phyloP scores from a whole-genome alignment of 1,284 basidiomycete genomes.

The Ganoderma sinense region DNA sequence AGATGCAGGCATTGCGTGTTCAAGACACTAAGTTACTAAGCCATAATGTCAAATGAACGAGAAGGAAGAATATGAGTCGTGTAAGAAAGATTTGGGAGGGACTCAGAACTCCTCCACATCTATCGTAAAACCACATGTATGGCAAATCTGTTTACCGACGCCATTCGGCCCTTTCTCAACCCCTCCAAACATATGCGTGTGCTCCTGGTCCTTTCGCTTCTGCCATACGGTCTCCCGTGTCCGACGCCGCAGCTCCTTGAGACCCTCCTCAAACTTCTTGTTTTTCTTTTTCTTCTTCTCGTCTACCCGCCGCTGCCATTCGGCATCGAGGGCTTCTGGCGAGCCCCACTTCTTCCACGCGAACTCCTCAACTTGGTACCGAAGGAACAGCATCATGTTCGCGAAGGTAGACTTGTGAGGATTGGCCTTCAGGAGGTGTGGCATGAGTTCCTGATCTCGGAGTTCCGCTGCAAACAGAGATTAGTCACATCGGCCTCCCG shows the following conservation, averaged over 20 bases:
- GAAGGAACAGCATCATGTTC: constrained; percentile 99
- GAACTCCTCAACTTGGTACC: constrained; percentile 94
- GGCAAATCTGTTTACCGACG: constrained; percentile 76
- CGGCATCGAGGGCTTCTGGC: constrained; percentile 88
- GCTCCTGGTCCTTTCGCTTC: constrained; percentile 84
- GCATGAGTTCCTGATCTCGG: constrained; percentile 90
- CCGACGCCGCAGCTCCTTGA: constrained; percentile 82
- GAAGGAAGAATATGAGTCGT: neutral
- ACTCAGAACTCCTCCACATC: constrained; percentile 82
- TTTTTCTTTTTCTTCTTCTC: constrained; percentile 94
- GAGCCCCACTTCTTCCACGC: constrained; percentile 99
- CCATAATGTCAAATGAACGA: neutral
- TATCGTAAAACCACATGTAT: constrained; percentile 87
- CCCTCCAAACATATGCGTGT: constrained; percentile 83
- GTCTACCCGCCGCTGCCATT: constrained; percentile 82
- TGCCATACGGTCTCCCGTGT: constrained; percentile 94
- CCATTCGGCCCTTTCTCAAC: constrained; percentile 61
- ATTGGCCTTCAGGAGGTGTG: constrained; percentile 95
- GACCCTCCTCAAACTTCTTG: constrained; percentile 90
- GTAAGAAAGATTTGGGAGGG: neutral
- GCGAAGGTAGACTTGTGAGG: constrained; percentile 97
- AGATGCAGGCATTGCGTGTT: neutral
- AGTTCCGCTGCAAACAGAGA: constrained; percentile 74
- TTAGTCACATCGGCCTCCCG: neutral
- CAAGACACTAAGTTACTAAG: neutral